Percentiles rank a stretch among this genome's conserved stretches.
phyloP scores from a whole-genome alignment of 2,329 filamentous ascomycete genomes.

The Fusarium subtropicale region DNA sequence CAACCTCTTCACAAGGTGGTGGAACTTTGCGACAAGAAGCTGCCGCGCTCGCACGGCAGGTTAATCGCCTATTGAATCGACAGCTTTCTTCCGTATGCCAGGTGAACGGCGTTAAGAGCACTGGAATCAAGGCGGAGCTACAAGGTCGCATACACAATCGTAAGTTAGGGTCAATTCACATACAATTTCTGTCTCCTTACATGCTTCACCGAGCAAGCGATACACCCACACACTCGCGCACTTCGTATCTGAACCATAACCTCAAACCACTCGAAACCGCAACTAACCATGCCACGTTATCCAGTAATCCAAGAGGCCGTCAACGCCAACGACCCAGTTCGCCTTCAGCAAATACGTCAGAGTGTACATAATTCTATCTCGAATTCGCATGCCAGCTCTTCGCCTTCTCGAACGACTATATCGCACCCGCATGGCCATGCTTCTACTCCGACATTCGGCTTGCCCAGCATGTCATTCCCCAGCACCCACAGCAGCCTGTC shows the following conservation, averaged over 20 bases:
- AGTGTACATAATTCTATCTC: constrained; percentile 55
- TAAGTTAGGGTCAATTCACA: constrained; percentile 62
- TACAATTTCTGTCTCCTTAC: background rate
- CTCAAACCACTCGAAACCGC: background rate
- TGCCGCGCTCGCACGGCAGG: constrained; percentile 57
- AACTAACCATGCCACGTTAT: constrained; percentile 25
- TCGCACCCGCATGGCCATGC: constrained; percentile 26
- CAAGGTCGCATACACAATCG: constrained; percentile 82
- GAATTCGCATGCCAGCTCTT: constrained; percentile 42
- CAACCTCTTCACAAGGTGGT: constrained; percentile 37
- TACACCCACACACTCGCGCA: background rate
- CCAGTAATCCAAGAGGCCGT: constrained; percentile 58
- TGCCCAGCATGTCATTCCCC: constrained; percentile 38
- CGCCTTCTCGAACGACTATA: constrained; percentile 36
- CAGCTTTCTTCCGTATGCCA: constrained; percentile 83
- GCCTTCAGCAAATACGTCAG: constrained; percentile 58
- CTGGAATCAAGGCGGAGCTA: constrained; percentile 86
- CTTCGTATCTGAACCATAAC: background rate
- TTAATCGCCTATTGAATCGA: constrained; percentile 63
- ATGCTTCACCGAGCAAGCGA: background rate
- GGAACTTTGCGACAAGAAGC: constrained; percentile 57
- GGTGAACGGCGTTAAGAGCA: constrained; percentile 78
- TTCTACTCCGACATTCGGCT: constrained; percentile 23
- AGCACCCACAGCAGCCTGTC: constrained; percentile 30
- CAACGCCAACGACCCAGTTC: constrained; percentile 52